Base-by-base conservation (phyloP, 2,329 filamentous ascomycete species). In the Alternaria viburni region DNA sequence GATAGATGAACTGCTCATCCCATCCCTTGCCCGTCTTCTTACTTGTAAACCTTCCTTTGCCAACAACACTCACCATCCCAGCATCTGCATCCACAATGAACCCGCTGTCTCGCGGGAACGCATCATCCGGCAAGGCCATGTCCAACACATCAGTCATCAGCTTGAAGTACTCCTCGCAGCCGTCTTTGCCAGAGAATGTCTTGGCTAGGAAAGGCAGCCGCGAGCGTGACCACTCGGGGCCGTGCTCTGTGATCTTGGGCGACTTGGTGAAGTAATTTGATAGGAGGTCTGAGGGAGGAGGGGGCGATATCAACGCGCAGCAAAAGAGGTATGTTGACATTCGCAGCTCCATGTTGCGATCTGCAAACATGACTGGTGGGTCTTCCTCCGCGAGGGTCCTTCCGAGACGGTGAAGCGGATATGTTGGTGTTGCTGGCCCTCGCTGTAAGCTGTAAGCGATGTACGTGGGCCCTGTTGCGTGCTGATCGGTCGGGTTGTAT, bases 211-310 rank as follows among this genome's bases (percentile, higher is more conserved):
- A 83, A 3, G 80, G 81, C 1, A 83, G 74, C 5, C 74, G 75
- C 4, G 72, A 57, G 26, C 54, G 71, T 12, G 80, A 72, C 79
- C 78, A 82, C 43, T 64, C 45, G 5, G 81, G 81, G 2, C 81
- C 81, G 64, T 83, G 80, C 70, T 83, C 81, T 3, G 77, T 78
- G 61, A 83, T 83, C 17, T 67, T 74, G 11, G 79, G 78, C 13
- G 44, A 28, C 13, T 45, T 49, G 54, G 64, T 61, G 61, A 80
- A 79, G 69, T 72, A 74, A 21, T 62, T 61, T 41, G 65, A 52
- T 4, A 80, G 69, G 4, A 79, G 71, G 26, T 69, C 60, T 9
- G 66, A 44, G 6, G 74, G 75, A 5, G 71, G 28, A 12, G 73
- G 72, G 8, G 70, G 73, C 11, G 67, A 60, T 26, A 79, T 36